Evolutionary conservation across 371 early-diverging fungal species (phyloP).

Genomic region (Rhizopus delemar): DNA sequence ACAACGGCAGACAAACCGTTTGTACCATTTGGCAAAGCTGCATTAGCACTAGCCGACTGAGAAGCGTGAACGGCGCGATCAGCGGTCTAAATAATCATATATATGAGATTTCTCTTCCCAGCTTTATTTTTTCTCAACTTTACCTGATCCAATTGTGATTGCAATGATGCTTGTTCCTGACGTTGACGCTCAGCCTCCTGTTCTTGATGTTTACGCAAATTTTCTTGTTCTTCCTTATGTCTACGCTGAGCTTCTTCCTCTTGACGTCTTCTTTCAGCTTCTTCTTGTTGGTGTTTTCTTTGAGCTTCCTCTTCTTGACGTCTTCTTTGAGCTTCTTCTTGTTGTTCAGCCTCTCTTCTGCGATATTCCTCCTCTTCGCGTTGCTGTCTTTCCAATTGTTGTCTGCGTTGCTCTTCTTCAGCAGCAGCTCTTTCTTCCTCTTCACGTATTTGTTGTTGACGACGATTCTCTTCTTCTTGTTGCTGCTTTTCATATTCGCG

Average conservation of each 20-base stretch:
- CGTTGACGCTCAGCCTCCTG: constrained; percentile 24
- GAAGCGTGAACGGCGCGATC: constrained; percentile 41
- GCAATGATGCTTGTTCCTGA: constrained; percentile 13
- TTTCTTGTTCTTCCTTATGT: constrained; percentile 24
- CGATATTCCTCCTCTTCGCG: constrained; percentile 7
- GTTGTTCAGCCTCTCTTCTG: constrained; percentile 17
- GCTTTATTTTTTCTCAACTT: background rate
- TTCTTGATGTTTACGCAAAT: constrained; percentile 23
- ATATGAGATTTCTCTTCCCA: background rate
- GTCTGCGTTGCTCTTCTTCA: constrained; percentile 22
- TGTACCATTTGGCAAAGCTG: constrained; percentile 19
- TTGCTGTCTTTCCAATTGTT: constrained; percentile 11
- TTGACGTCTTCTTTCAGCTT: constrained; percentile 8
- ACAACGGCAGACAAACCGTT: constrained; percentile 60
- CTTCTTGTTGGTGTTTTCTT: constrained; percentile 17
- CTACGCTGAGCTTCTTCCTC: constrained; percentile 18
- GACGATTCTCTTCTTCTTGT: constrained; percentile 26
- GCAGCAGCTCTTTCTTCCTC: constrained; percentile 19
- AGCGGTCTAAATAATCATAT: constrained; percentile 23
- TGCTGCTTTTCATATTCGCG: constrained; percentile 8
- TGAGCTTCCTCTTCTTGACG: constrained; percentile 23
- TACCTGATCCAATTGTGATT: constrained; percentile 31
- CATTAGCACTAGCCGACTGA: constrained; percentile 29
- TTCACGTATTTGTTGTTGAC: constrained; percentile 5
- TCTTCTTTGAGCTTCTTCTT: constrained; percentile 27